phyloP scores from a whole-genome alignment of 345 rosid genomes.

The Brassica cretica region DNA sequence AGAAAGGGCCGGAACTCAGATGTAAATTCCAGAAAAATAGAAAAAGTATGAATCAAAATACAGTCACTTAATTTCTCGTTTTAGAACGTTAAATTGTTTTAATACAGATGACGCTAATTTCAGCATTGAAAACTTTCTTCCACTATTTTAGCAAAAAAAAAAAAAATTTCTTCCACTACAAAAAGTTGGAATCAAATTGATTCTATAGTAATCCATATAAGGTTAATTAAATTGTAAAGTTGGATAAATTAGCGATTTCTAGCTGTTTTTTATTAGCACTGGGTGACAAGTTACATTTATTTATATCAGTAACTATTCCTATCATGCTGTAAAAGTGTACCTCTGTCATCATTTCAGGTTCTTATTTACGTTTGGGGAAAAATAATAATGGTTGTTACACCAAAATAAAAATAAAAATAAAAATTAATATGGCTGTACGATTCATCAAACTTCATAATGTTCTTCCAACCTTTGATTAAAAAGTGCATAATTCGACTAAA shows the following conservation, averaged over 20 bases:
- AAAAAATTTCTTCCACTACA: constrained; percentile 14
- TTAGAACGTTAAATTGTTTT: not conserved
- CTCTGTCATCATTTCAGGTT: constrained; percentile 14
- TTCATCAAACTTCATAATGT: constrained; percentile 19
- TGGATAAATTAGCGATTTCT: not conserved
- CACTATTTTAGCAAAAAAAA: constrained; percentile 8
- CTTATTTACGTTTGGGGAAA: not conserved
- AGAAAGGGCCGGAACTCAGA: not conserved
- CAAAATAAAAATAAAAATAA: not conserved
- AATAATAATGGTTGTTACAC: not conserved
- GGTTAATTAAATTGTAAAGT: not conserved
- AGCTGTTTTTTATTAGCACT: not conserved
- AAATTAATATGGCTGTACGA: constrained; percentile 14
- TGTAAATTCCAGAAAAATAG: not conserved
- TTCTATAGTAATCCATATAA: not conserved
- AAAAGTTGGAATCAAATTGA: constrained; percentile 26
- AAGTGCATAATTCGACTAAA: constrained; percentile 2
- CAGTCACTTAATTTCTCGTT: not conserved
- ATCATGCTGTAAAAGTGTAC: constrained; percentile 4
- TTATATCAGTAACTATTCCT: constrained; percentile 11
- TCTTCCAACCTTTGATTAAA: not conserved
- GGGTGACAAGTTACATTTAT: constrained; percentile 17
- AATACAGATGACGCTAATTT: not conserved
- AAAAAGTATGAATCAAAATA: not conserved
- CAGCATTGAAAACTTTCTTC: not conserved